phyloP scores from a whole-genome alignment of 306 rosid genomes.

The Lathyrus oleraceus region DNA sequence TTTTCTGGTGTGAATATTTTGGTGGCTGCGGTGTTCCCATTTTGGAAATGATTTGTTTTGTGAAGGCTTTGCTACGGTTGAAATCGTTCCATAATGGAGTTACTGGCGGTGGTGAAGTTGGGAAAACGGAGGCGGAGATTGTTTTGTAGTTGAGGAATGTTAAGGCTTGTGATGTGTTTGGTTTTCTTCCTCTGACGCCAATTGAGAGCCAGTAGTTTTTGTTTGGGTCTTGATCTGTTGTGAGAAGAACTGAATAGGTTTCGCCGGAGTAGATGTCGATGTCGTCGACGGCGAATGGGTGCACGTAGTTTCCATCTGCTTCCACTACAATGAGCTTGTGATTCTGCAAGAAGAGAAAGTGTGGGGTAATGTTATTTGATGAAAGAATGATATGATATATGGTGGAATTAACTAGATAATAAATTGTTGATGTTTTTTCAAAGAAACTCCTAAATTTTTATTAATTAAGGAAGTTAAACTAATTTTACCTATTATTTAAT shows the following conservation, averaged over 20 bases:
- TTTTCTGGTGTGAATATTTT: slow-evolving; percentile 33
- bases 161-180: slow-evolving; percentile 59
- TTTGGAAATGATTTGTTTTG: slow-evolving; percentile 50
- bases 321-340: slow-evolving; percentile 82
- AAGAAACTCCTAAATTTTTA: no score
- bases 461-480: no score
- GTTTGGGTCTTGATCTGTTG: slow-evolving; percentile 64
- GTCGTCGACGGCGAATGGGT: slow-evolving; percentile 60
- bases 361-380: background rate
- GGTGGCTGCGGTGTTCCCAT: slow-evolving; percentile 73
- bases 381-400: background rate
- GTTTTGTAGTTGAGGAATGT: slow-evolving; percentile 63
- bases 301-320: slow-evolving; percentile 81
- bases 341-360: slow-evolving; percentile 41
- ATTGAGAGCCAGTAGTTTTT: slow-evolving; percentile 75
- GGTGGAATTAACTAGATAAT: no score
- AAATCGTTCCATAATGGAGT: slow-evolving; percentile 72
- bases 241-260: slow-evolving; percentile 69
- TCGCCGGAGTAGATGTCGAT: slow-evolving; percentile 87
- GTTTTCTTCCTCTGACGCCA: slow-evolving; percentile 69
- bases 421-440: no score
- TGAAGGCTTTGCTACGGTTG: slow-evolving; percentile 59
- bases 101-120: slow-evolving; percentile 57
- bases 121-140: slow-evolving; percentile 55
- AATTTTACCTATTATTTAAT: no score